Conservation (phyloP, 805 yeast species). For the Candida quercuum region DNA sequence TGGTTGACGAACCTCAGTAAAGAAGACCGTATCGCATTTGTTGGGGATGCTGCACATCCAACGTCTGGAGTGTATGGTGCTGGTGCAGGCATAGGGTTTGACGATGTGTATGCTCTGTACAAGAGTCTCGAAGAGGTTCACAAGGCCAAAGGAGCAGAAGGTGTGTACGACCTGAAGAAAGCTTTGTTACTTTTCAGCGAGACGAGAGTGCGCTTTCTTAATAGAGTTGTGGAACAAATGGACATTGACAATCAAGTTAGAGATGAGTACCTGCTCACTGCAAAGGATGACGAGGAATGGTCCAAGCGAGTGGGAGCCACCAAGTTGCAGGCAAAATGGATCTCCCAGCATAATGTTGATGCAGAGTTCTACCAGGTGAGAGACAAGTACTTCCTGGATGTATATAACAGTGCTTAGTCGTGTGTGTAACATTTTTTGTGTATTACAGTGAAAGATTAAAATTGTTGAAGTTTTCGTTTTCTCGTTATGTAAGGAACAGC, state of each 20-base stretch:
- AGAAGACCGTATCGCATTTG: slow-evolving; percentile 8
- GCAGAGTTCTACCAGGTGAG: slow-evolving; percentile 4
- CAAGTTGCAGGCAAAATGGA: slow-evolving; percentile 5
- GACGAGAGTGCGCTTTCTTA: slow-evolving; percentile 5
- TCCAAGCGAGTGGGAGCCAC: slow-evolving; percentile 1
- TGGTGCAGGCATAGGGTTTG: slow-evolving; percentile 14
- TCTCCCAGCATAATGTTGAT: slow-evolving; percentile 7
- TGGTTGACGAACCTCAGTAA: slow-evolving; percentile 8
- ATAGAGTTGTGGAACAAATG: slow-evolving; percentile 10
- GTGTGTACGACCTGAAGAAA: slow-evolving; percentile 4
- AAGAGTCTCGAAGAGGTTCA: slow-evolving; percentile 4
- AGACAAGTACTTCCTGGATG: slow-evolving; percentile 6
- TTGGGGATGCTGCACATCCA: slow-evolving; percentile 16
- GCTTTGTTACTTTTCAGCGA: slow-evolving; percentile 8
- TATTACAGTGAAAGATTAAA: too few species aligned
- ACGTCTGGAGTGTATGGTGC: slow-evolving; percentile 16
- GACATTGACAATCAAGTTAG: slow-evolving; percentile 4
- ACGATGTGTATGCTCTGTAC: slow-evolving; percentile 13
- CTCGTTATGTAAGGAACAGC: too few species aligned
- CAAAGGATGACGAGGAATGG: slow-evolving; percentile 10
- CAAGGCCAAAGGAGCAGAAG: neutral
- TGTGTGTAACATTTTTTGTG: neutral
- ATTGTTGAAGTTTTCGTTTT: too few species aligned
- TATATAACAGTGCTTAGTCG: neutral
- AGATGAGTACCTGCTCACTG: slow-evolving; percentile 2